Base-by-base conservation (phyloP, 1,139 yeast species). In the Debaryomyces singareniensis region DNA sequence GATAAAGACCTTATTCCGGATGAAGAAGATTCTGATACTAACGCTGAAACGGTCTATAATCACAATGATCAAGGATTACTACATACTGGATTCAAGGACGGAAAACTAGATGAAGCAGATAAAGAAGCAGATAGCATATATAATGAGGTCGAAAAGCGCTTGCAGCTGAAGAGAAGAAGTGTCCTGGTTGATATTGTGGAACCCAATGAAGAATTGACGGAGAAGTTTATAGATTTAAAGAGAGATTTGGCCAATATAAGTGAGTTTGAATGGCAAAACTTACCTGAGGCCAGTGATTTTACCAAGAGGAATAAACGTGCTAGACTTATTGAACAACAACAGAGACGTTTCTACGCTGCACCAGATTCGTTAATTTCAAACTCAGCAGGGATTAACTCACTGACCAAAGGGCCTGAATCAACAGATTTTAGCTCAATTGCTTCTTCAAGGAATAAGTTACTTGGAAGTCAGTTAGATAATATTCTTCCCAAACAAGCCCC, bases 201-300 rank as follows among this genome's bases (percentile, higher is more conserved):
- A 16, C 35, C 16, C 35, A 45, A 45, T 13, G 31, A 42, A 36
- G 34, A 34, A 44, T 45, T 32, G 36, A 55, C 44, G 3, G 38
- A 45, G 24, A 39, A 15, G 75, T 65, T 66, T 35, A 31, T 55
- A 2, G 66, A 82, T 44, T 60, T 82, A 37, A 89, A 87, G 49
- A 55, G 79, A 25, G 76, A 71, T 1, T 55, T 89, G 30, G 61
- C 78, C 0, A 40, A 57, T 0, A 72, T 91, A 1, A 65, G 84
- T 2, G 73, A 65, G 13, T 81, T 75, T 2, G 80, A 89, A 45
- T 91, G 98, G 98, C 69, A 73, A 3, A 67, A 62, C 38, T 50
- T 91, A 4, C 97, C 98, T 0, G 96, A 86, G 38, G 93, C 87
- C 1, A 85, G 87, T 2, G 98, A 91, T 55, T 61, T 84, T 43